Conservation (phyloP, 2,329 filamentous ascomycete genomes). For the Tympanopsis confertula region DNA sequence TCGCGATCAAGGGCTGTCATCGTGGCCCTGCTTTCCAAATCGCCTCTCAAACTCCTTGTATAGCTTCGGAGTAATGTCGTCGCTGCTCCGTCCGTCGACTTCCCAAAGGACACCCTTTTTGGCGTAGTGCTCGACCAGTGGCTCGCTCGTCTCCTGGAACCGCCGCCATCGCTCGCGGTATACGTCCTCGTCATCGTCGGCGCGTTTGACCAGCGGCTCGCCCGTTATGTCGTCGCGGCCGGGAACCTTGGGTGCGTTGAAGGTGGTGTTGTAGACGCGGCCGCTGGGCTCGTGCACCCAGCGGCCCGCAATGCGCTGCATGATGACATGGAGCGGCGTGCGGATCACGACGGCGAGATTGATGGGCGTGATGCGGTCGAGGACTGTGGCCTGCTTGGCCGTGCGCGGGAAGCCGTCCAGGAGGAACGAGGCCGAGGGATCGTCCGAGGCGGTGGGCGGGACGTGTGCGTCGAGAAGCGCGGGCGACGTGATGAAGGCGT, state of each 20-base stretch:
- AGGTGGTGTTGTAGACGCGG: constrained; percentile 87
- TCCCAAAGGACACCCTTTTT: constrained; percentile 74
- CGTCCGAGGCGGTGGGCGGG: constrained; percentile 42
- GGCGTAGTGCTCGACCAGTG: constrained; percentile 80
- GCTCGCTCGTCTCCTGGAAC: constrained; percentile 78
- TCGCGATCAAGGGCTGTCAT: too few species aligned
- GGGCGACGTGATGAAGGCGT: constrained; percentile 26
- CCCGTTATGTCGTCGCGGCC: constrained; percentile 87
- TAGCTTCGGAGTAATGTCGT: constrained; percentile 89
- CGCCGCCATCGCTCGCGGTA: constrained; percentile 71
- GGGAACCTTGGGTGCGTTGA: constrained; percentile 70
- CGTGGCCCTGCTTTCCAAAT: too few species aligned
- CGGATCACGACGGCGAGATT: constrained; percentile 82
- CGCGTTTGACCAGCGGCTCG: constrained; percentile 68
- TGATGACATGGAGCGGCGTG: constrained; percentile 76
- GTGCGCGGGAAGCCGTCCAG: constrained; percentile 94
- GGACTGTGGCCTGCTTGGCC: constrained; percentile 62
- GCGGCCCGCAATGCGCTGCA: constrained; percentile 78
- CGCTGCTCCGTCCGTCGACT: constrained; percentile 77
- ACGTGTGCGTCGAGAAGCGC: constrained; percentile 23
- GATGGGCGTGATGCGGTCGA: constrained; percentile 79
- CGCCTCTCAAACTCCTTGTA: constrained; percentile 70
- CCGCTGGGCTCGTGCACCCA: constrained; percentile 91
- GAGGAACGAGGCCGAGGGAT: constrained; percentile 77
- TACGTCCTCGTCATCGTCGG: constrained; percentile 77